Conservation (phyloP, 1,284 basidiomycete species). For the Cystobasidium sp. region DNA sequence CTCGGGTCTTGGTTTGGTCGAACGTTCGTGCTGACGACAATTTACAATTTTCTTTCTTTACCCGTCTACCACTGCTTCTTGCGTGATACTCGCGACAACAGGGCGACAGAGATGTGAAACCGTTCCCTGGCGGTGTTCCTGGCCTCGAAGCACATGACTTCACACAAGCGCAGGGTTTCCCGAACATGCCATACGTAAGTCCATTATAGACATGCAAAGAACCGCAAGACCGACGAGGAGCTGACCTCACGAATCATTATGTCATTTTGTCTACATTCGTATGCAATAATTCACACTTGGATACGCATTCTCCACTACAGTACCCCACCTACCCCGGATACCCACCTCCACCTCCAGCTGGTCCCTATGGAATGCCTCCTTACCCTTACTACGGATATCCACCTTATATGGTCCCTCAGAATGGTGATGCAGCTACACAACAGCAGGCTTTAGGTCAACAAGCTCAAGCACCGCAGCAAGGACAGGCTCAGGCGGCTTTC, state of each 20-base stretch:
- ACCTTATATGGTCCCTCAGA: conserved; percentile 36
- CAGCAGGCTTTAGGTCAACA: background rate
- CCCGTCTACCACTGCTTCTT: background rate
- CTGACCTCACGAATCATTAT: too few relatives aligned
- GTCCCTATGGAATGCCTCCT: conserved; percentile 32
- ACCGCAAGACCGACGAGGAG: background rate
- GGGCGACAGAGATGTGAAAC: conserved; percentile 28
- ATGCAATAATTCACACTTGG: background rate
- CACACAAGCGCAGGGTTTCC: conserved; percentile 25
- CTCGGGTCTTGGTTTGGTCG: background rate
- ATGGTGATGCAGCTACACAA: conserved; percentile 9
- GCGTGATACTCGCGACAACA: background rate
- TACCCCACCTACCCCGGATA: conserved; percentile 44
- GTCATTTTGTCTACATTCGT: too few relatives aligned
- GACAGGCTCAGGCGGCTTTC: background rate
- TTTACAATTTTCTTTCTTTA: background rate
- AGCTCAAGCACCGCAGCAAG: background rate
- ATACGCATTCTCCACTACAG: background rate
- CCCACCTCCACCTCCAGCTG: conserved; percentile 40
- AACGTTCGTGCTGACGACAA: background rate
- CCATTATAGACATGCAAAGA: background rate
- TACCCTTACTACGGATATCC: conserved; percentile 42
- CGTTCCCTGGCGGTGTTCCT: conserved; percentile 43
- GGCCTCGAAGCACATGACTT: conserved; percentile 43
- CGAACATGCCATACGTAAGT: conserved; percentile 24